Percentiles rank a stretch among this genome's conserved stretches.
Evolutionary conservation across 805 yeast species (phyloP).

Genomic region (Isabelozyma pseudorhagii): DNA sequence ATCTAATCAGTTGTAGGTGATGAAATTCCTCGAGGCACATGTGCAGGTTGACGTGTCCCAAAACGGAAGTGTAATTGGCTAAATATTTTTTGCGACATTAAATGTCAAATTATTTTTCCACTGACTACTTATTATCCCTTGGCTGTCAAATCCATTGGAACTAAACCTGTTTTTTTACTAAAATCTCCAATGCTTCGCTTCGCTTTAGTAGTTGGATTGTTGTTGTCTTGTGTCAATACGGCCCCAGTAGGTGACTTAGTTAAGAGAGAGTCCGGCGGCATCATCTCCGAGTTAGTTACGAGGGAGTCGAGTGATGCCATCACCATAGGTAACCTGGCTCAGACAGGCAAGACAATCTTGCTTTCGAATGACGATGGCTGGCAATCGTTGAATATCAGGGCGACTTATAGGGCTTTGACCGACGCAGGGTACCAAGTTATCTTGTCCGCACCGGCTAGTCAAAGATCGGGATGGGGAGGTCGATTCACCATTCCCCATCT

Average conservation of each 20-base stretch:
- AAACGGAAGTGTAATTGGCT: neutral
- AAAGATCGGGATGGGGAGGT: conserved; percentile 50
- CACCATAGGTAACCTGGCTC: neutral
- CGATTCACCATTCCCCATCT: conserved; percentile 36
- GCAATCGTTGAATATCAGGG: conserved; percentile 55
- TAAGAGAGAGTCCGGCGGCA: no score
- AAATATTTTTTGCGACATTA: neutral
- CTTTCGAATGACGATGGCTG: conserved; percentile 58
- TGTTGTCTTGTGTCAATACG: no score
- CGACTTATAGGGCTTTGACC: conserved; percentile 46
- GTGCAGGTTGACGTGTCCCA: neutral
- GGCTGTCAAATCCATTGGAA: no score
- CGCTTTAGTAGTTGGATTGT: no score
- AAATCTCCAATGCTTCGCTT: no score
- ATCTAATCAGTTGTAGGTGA: neutral
- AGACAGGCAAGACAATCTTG: conserved; percentile 20
- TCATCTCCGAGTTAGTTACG: no score
- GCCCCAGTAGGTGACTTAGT: no score
- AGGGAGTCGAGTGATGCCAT: neutral
- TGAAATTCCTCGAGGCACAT: neutral
- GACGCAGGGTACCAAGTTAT: conserved; percentile 45
- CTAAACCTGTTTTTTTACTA: no score
- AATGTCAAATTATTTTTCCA: neutral
- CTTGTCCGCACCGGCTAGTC: conserved; percentile 43
- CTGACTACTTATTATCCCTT: neutral